phyloP scores from a whole-genome alignment of 495 filamentous ascomycete species.

The Xylaria telfairii region DNA sequence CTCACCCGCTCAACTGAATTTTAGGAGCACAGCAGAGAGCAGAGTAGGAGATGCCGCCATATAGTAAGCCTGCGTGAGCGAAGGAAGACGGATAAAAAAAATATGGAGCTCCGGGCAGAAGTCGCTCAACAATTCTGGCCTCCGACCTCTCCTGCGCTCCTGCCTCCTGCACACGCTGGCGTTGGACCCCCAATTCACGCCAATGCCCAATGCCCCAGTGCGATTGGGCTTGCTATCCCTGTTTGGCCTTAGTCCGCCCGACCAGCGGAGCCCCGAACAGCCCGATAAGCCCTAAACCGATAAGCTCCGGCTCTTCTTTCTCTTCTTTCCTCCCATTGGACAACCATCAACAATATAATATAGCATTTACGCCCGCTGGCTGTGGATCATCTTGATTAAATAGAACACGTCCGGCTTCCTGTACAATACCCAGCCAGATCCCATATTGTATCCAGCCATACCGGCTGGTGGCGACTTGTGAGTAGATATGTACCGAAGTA shows the following conservation, averaged over 20 bases:
- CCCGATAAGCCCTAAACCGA: slow-evolving; percentile 14
- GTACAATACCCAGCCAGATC: too few relatives aligned
- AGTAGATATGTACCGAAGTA: neutral
- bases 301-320: neutral
- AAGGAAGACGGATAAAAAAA: slow-evolving; percentile 17
- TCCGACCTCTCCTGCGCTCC: neutral
- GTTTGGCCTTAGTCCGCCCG: slow-evolving; percentile 22
- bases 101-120: slow-evolving; percentile 25
- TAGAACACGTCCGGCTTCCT: too few relatives aligned
- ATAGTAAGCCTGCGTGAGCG: slow-evolving; percentile 14
- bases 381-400: too few relatives aligned
- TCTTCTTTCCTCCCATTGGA: neutral
- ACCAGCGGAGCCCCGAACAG: slow-evolving; percentile 24
- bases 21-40: neutral
- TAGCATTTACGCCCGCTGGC: neutral
- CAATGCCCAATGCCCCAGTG: too few relatives aligned
- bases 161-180: too few relatives aligned
- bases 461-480: neutral
- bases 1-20: slow-evolving; percentile 4
- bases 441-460: too few relatives aligned
- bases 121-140: slow-evolving; percentile 28
- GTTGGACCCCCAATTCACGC: neutral
- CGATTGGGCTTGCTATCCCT: neutral
- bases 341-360: neutral
- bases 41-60: neutral